Percentiles rank a stretch among this genome's conserved stretches.
phyloP scores from a whole-genome alignment of 441 rosid genomes.

The Pelargonium cotyledonis region DNA sequence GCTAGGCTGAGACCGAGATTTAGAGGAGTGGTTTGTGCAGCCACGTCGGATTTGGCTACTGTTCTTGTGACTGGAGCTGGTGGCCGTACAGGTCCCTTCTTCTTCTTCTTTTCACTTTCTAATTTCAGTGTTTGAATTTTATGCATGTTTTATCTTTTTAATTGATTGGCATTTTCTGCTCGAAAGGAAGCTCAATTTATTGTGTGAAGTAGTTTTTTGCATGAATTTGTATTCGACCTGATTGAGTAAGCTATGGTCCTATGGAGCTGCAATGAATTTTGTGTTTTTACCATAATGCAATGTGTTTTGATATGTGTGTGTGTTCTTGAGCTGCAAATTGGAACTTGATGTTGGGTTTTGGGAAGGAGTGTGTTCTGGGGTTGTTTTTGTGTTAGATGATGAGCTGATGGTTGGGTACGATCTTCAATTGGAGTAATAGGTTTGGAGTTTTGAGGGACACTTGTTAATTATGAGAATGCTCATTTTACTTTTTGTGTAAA shows the following conservation, averaged over 20 bases:
- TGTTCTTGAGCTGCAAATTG: background rate
- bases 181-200: background rate
- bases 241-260: background rate
- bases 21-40: background rate
- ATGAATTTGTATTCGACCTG: background rate
- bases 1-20: background rate
- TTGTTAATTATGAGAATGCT: background rate
- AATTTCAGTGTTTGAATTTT: background rate
- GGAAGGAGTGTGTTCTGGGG: background rate
- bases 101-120: background rate
- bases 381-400: background rate
- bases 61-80: constrained; percentile 4
- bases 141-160: background rate
- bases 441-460: background rate
- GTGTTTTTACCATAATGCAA: background rate
- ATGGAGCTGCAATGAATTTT: background rate
- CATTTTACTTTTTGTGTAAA: background rate
- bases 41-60: background rate
- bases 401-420: background rate
- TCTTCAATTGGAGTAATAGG: background rate
- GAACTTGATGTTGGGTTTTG: background rate
- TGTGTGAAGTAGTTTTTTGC: background rate
- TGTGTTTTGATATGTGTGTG: background rate
- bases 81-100: background rate
- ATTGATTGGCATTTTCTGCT: background rate